Percentiles rank a stretch among this genome's conserved stretches.
Conservation (phyloP, 2,329 filamentous ascomycete genomes). For the Hypoxylon rubiginosum region DNA sequence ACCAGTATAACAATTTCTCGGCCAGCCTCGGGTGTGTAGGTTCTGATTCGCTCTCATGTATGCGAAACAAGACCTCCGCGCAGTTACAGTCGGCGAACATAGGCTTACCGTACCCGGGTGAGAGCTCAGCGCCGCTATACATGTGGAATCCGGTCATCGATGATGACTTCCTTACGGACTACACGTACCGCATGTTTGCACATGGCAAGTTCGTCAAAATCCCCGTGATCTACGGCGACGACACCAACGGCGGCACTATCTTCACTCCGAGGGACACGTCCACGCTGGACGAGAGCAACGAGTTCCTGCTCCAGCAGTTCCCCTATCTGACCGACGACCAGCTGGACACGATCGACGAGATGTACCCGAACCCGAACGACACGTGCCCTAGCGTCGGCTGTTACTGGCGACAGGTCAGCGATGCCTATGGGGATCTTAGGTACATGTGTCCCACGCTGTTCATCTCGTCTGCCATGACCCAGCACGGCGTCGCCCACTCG, state of each 20-base stretch:
- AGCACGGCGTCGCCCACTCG: conserved; percentile 55
- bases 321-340: conserved; percentile 66
- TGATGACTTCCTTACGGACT: conserved; percentile 63
- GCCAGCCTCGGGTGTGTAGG: conserved; percentile 59
- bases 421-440: conserved; percentile 74
- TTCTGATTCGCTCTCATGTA: conserved; percentile 59
- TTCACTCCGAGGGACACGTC: conserved; percentile 67
- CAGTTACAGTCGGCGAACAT: conserved; percentile 60
- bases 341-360: conserved; percentile 63
- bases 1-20: conserved; percentile 65
- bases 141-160: conserved; percentile 70
- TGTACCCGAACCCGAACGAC: conserved; percentile 67
- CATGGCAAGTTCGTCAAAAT: conserved; percentile 66
- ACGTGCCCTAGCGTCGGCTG: conserved; percentile 63
- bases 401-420: conserved; percentile 70
- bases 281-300: conserved; percentile 62
- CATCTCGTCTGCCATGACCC: conserved; percentile 59
- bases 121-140: conserved; percentile 58
- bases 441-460: conserved; percentile 75
- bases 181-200: conserved; percentile 63
- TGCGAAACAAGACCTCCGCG: conserved; percentile 58
- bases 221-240: conserved; percentile 68
- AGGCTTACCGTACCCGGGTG: conserved; percentile 57
- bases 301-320: conserved; percentile 71
- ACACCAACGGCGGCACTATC: conserved; percentile 75